Evolutionary conservation across 2,329 filamentous ascomycete species (phyloP).

Genomic region (Colletotrichum sp.): DNA sequence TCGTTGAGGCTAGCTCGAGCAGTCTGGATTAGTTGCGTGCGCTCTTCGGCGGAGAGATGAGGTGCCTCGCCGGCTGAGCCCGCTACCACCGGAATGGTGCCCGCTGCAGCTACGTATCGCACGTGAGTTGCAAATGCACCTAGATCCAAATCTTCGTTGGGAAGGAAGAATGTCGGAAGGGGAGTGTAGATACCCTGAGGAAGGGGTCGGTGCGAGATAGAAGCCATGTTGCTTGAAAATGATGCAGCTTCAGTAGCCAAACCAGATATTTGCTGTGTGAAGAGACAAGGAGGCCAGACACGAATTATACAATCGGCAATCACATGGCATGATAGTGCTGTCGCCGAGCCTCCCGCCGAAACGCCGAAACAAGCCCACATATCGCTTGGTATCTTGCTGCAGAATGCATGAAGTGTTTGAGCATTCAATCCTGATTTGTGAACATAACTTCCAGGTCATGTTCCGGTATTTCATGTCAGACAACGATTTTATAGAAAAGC

Average conservation of each 20-base stretch:
- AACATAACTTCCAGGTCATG: background rate
- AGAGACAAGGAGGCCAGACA: fast-evolving
- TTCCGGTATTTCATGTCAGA: fast-evolving
- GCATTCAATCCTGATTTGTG: background rate
- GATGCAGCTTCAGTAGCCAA: background rate
- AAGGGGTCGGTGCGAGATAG: background rate
- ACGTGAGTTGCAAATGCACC: background rate
- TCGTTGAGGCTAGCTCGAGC: background rate
- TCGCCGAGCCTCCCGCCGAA: background rate
- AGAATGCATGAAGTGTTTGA: background rate
- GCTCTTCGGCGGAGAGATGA: background rate
- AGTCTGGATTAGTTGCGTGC: background rate
- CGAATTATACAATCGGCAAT: background rate
- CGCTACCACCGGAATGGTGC: background rate
- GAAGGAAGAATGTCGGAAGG: background rate
- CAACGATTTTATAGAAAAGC: background rate
- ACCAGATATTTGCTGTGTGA: fast-evolving
- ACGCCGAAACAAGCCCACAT: background rate
- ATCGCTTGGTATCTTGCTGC: fast-evolving
- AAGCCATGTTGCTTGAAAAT: background rate
- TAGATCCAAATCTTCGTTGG: background rate
- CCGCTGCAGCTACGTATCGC: background rate
- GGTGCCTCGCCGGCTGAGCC: background rate
- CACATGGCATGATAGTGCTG: background rate
- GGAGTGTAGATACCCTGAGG: background rate